These are phyloP conservation scores for Pharnaceum exiguum DNA, from an alignment of 148 eudicot genomes.

Conservation along the genomic window DNA sequence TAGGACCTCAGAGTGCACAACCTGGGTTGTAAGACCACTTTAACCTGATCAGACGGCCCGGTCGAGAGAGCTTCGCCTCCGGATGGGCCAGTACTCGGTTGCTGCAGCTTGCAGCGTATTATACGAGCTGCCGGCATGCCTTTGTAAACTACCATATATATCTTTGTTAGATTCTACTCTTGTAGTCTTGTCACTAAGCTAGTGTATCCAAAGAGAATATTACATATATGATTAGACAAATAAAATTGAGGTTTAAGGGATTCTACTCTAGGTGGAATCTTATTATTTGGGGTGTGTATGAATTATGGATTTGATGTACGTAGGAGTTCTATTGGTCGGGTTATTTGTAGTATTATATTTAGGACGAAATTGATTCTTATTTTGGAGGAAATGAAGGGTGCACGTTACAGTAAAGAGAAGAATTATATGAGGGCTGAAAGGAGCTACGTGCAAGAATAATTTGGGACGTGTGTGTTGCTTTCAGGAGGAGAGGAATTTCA, in stretches of 20 bases:
- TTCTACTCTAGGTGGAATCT: neutral
- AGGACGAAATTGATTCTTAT: neutral
- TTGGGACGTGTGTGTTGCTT: constrained; percentile 10
- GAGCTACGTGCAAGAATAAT: constrained; percentile 21
- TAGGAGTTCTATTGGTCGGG: neutral
- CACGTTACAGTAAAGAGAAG: constrained; percentile 21
- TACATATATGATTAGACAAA: neutral
- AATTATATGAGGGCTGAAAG: constrained; percentile 17
- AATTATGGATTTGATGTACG: neutral
- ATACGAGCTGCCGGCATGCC: constrained; percentile 29
- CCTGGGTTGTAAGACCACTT: constrained; percentile 66
- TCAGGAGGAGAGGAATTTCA: neutral
- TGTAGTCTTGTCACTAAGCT: no score
- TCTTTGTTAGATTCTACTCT: no score
- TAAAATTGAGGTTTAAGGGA: neutral
- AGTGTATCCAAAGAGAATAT: constrained; percentile 27
- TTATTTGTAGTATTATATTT: neutral
- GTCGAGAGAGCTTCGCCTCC: constrained; percentile 16
- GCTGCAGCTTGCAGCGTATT: constrained; percentile 39
- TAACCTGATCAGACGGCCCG: constrained; percentile 33
- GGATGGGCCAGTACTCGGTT: constrained; percentile 25
- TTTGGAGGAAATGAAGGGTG: constrained; percentile 15
- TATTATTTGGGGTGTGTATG: neutral
- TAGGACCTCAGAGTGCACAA: constrained; percentile 71
- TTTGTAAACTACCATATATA: no score